These are phyloP conservation scores for Ogataea nakhonphanomensis DNA, from an alignment of 805 yeast species.

Conservation along the genomic window DNA sequence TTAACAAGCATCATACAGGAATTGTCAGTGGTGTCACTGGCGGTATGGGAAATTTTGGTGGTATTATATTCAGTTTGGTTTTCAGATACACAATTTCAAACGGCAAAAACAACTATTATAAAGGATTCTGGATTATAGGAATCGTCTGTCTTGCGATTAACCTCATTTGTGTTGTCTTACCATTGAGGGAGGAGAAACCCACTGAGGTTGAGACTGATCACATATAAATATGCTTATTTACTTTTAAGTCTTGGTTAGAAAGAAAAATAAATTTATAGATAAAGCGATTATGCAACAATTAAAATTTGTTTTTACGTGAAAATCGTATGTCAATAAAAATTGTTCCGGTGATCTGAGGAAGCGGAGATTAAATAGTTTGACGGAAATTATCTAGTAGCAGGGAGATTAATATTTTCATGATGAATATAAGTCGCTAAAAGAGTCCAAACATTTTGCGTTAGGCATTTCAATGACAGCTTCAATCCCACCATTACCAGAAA, in stretches of 20 bases:
- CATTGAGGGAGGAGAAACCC: slow-evolving; percentile 28
- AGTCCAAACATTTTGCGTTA: not conserved
- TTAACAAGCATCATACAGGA: slow-evolving; percentile 35
- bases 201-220: not conserved
- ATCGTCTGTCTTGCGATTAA: slow-evolving; percentile 28
- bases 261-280: not conserved
- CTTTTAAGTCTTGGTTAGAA: too few relatives aligned
- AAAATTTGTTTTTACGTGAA: too few relatives aligned
- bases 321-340: not conserved
- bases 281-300: too few relatives aligned
- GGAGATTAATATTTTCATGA: not conserved
- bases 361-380: slow-evolving; percentile 6
- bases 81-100: slow-evolving; percentile 30
- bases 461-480: slow-evolving; percentile 5
- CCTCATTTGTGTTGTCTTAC: slow-evolving; percentile 20
- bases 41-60: slow-evolving; percentile 37
- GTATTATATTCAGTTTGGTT: slow-evolving; percentile 34
- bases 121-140: slow-evolving; percentile 34
- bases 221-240: not conserved
- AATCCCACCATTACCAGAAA: slow-evolving; percentile 24
- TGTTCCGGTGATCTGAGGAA: not conserved
- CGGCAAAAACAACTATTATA: slow-evolving; percentile 30
- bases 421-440: not conserved
- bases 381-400: slow-evolving; percentile 1
- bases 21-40: slow-evolving; percentile 37